Base-by-base conservation (phyloP, 1,139 yeast genomes). In the Suhomyces guaymorum region DNA sequence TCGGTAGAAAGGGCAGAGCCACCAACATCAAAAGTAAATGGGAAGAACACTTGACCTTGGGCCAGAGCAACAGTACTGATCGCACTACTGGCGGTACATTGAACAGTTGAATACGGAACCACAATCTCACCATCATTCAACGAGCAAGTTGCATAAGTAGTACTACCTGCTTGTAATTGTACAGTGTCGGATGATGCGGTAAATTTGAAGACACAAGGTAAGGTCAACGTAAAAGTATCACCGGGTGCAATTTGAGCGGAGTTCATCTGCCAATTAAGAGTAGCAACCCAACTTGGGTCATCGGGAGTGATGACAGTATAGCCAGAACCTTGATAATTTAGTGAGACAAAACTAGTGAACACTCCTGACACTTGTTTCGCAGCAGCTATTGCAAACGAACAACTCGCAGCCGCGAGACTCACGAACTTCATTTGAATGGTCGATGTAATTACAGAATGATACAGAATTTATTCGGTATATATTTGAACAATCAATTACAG, bases 11-110 rank as follows among this genome's bases (percentile, higher is more conserved):
- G 22, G 11, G 44, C 53, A 15, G 54, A 41, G 7, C 41, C 42
- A 28, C 67, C 67, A 23, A 44, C 37, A 34, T 54, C 54, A 40
- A 57, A 61, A 3, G 53, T 37, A n/a, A 61, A 25, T 4, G 64
- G 65, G 26, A 62, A 43, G 4, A 38, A 29, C 8, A 57, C 43
- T 4, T 51, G 32, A 25, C 67, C 66, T n/a, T 24, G 8, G 10
- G 33, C 42, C 36, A 33, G 47, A 33, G 17, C 30, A 17, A 5
- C 43, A 19, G 19, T 28, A 21, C 7, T 44, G 35, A 26, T 24
- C 25, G 9, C 38, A 14, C 8, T 17, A 8, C 7, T 17, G 19
- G 8, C 19, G 8, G 19, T 17, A 17, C 19, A 17, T 8, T 17
- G 7, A 5, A 17, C 19, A 8, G 19, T 6, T 5, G 19, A 17